phyloP scores from a whole-genome alignment of 768 basidiomycete species.

The Clitopilus hobsonii region DNA sequence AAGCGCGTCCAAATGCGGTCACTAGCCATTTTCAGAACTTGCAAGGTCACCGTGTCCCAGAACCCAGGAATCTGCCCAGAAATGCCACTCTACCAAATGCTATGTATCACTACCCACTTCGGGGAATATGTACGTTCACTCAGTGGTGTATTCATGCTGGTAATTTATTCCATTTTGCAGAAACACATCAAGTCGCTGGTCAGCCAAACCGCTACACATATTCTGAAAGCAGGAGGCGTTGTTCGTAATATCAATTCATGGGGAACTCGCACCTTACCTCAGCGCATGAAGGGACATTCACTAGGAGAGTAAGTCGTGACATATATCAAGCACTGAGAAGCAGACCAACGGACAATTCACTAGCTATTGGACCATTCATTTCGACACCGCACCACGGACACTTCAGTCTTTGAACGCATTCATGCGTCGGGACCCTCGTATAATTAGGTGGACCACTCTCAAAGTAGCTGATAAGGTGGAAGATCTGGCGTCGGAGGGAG shows the following conservation, averaged over 20 bases:
- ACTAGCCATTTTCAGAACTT: background rate
- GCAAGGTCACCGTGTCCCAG: background rate
- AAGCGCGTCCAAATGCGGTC: background rate
- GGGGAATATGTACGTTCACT: conserved; percentile 57
- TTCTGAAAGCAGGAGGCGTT: conserved; percentile 74
- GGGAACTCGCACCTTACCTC: conserved; percentile 72
- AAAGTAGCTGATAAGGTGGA: conserved; percentile 74
- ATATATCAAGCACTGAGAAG: background rate
- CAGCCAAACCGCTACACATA: conserved; percentile 60
- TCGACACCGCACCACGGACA: conserved; percentile 77
- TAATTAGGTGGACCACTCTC: conserved; percentile 77
- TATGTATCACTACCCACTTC: conserved; percentile 79
- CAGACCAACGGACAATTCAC: background rate
- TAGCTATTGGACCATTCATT: conserved; percentile 90
- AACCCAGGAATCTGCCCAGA: conserved; percentile 2
- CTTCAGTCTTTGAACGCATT: conserved; percentile 60
- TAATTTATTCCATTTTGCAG: conserved; percentile 29
- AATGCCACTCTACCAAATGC: conserved; percentile 89
- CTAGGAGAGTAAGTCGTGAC: conserved; percentile 68
- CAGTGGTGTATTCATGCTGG: background rate
- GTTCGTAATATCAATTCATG: conserved; percentile 75
- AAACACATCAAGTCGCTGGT: conserved; percentile 73
- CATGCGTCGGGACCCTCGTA: conserved; percentile 75
- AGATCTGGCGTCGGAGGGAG: conserved; percentile 54
- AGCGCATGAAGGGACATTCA: conserved; percentile 62